phyloP scores from a whole-genome alignment of 345 rosid species.

The Streptanthus diversifolius region DNA sequence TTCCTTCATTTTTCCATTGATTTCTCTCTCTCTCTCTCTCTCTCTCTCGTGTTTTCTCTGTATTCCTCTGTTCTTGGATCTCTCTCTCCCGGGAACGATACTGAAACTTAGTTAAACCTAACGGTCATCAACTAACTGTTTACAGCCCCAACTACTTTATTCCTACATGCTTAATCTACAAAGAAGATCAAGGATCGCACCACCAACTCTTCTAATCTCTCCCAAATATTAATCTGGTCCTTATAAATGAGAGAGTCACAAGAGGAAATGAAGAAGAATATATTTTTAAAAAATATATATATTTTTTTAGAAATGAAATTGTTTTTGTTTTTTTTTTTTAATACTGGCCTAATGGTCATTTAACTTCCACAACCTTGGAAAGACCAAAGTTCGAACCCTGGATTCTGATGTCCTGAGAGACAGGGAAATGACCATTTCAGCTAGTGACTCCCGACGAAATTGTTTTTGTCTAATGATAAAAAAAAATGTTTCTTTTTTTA shows the following conservation, averaged over 20 bases:
- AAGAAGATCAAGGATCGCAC: background rate
- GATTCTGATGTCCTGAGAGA: too few species aligned
- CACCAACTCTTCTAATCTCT: background rate
- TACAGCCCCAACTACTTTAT: background rate
- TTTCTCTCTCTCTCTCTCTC: background rate
- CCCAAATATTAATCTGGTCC: background rate
- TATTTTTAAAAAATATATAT: too few species aligned
- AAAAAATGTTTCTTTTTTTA: too few species aligned
- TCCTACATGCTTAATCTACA: background rate
- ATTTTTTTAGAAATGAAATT: background rate
- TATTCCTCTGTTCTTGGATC: background rate
- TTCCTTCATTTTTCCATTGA: conserved; percentile 20
- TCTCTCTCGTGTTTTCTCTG: background rate
- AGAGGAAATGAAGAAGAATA: background rate
- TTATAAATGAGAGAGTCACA: background rate
- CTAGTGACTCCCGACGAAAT: too few species aligned
- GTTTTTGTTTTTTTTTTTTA: too few species aligned
- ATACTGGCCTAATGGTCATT: too few species aligned
- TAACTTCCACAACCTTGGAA: too few species aligned
- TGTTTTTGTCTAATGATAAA: too few species aligned
- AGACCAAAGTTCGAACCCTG: too few species aligned
- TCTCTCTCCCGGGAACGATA: background rate
- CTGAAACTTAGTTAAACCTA: conserved; percentile 32
- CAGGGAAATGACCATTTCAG: too few species aligned
- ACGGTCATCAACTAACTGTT: conserved; percentile 27